These are phyloP conservation scores for Hemileccinum rubropunctum DNA, from an alignment of 768 basidiomycete species.

Conservation along the genomic window DNA sequence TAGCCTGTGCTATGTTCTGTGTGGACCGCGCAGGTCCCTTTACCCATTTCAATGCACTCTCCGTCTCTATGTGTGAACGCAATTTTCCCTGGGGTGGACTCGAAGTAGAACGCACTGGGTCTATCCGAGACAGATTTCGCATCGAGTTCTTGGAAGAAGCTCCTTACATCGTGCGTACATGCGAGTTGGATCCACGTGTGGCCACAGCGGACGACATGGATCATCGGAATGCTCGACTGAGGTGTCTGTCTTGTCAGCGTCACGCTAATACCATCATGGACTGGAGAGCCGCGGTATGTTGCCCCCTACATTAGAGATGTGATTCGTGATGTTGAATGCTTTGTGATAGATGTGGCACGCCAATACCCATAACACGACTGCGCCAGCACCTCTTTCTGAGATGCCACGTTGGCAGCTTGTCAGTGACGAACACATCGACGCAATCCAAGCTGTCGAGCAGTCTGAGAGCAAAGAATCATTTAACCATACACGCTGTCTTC, in stretches of 20 bases:
- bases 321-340: neutral
- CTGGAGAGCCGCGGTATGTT: conserved; percentile 6
- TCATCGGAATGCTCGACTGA: conserved; percentile 2
- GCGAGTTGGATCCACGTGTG: conserved; percentile 4
- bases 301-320: neutral
- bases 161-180: conserved; percentile 2
- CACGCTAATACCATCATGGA: neutral
- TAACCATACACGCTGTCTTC: neutral
- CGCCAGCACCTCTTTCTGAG: neutral
- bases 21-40: neutral
- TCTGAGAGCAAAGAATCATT: neutral
- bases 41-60: neutral
- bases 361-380: neutral
- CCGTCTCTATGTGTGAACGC: neutral
- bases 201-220: conserved; percentile 14
- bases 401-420: conserved; percentile 1
- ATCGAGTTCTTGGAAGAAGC: neutral
- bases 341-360: conserved; percentile 1
- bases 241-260: neutral
- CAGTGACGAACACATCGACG: neutral
- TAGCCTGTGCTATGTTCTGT: conserved; percentile 11
- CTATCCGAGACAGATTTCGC: neutral
- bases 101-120: neutral
- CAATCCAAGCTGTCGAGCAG: neutral
- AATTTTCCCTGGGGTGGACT: neutral